phyloP scores from a whole-genome alignment of 2,329 filamentous ascomycete genomes.

The Cyclaneusma minus region DNA sequence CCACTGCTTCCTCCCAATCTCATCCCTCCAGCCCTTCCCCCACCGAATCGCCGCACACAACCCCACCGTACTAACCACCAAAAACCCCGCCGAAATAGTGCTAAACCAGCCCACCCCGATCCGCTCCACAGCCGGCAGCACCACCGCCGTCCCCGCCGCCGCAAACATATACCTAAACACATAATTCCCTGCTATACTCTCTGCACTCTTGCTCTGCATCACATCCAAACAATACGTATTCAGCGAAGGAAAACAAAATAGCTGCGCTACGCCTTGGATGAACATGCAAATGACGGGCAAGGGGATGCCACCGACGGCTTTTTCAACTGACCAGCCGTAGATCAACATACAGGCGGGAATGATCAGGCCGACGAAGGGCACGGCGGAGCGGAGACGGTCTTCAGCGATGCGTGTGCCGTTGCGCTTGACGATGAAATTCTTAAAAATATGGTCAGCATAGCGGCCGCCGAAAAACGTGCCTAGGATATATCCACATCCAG shows the following conservation, averaged over 20 bases:
- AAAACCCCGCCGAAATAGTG: constrained; percentile 47
- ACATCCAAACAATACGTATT: constrained; percentile 77
- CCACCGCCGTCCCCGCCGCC: constrained; percentile 52
- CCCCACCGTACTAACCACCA: constrained; percentile 22
- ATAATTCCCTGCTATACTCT: constrained; percentile 71
- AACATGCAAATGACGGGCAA: constrained; percentile 61
- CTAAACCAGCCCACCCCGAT: constrained; percentile 75
- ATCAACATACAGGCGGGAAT: constrained; percentile 50
- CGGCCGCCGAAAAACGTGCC: constrained; percentile 59
- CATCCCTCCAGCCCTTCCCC: constrained; percentile 22
- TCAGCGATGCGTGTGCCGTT: constrained; percentile 46
- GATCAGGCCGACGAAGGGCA: constrained; percentile 38
- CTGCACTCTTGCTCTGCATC: constrained; percentile 53
- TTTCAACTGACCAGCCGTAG: constrained; percentile 47
- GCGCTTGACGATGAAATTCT: constrained; percentile 44
- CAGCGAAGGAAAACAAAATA: constrained; percentile 60
- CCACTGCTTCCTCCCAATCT: constrained; percentile 32
- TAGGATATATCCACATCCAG: constrained; percentile 51
- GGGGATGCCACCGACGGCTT: constrained; percentile 32
- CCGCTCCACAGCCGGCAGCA: constrained; percentile 55
- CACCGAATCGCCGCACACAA: constrained; percentile 11
- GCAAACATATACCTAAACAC: constrained; percentile 63
- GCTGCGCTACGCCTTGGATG: constrained; percentile 55
- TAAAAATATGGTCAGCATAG: constrained; percentile 52
- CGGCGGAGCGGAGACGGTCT: constrained; percentile 45